Conservation (phyloP, 345 rosid species). For the Eucalyptus caleyi region DNA sequence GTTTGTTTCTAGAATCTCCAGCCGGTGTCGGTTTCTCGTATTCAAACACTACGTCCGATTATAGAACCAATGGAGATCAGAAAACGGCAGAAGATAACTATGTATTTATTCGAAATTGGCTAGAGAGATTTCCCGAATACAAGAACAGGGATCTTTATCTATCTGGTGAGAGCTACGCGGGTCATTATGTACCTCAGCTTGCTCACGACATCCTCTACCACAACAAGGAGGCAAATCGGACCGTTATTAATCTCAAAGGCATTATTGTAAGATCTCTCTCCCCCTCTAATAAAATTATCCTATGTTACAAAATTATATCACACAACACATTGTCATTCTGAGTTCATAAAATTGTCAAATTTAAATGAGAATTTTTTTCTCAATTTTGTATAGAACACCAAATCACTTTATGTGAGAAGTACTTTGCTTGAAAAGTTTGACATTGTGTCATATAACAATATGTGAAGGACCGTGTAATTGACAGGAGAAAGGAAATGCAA, state of each 20-base stretch:
- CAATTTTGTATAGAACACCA: not conserved
- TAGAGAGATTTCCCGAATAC: constrained; percentile 78
- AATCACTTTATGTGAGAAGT: not conserved
- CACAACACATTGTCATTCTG: not conserved
- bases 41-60: constrained; percentile 56
- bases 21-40: constrained; percentile 91
- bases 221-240: constrained; percentile 23
- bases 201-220: constrained; percentile 50
- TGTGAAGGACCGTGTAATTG: not conserved
- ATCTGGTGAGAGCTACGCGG: constrained; percentile 90
- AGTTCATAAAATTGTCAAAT: not conserved
- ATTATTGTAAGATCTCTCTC: constrained; percentile 23
- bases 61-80: constrained; percentile 35
- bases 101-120: constrained; percentile 62
- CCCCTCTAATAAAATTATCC: not conserved
- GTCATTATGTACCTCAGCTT: constrained; percentile 82
- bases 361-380: not conserved
- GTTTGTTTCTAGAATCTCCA: constrained; percentile 81
- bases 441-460: not conserved
- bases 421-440: not conserved
- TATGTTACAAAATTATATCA: not conserved
- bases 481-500: not conserved
- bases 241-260: constrained; percentile 68
- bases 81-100: constrained; percentile 57
- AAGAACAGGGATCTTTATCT: constrained; percentile 56